Base-by-base conservation (phyloP, 345 rosid genomes). In the Gossypium herbaceum region DNA sequence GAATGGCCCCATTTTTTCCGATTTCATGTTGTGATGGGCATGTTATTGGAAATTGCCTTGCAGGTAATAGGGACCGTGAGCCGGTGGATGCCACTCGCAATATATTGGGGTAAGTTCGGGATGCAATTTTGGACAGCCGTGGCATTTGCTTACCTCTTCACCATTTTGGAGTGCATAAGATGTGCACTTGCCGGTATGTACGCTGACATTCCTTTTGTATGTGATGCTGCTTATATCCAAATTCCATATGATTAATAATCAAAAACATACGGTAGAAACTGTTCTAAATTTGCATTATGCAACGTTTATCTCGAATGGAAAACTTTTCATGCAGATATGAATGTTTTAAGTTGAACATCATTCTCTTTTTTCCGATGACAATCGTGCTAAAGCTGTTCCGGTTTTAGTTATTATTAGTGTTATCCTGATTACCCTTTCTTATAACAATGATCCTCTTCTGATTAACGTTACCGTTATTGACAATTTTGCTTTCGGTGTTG, bases 1-100 rank as follows among this genome's bases (percentile, higher is more conserved):
- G 94, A 94, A 71, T 89, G 93, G 98, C 97, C 98, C 16, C 97
- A 90, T 80, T 92, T 90, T 85, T 89, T 89, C 86, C 82, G 97
- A 75, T 91, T 87, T 82, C 97, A 92, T 81, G 97, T 92, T 56
- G 97, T 89, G 77, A 85, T 86, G 90, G 96, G 94, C 54, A 90
- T 94, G 96, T 82, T 92, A 27, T 75, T 92, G 68, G 98, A 94
- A 80, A 92, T 89, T 75, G 84, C 92, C 11, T 88, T 94, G 60
- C 98, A 94, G 81, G 96, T 92, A 50, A 75, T 89, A 2, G 97
- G 97, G 71, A 86, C 88, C 0, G 90, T 88, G 47, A 94, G 96
- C 81, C 82, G 87, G 13, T 86, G 93, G 94, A 79, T 92, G 93
- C 98, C 97, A 10, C 86, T 76, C 1, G 92, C 85, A 1, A 20